Base-by-base conservation (phyloP, 768 basidiomycete species). In the Inosperma sp. region DNA sequence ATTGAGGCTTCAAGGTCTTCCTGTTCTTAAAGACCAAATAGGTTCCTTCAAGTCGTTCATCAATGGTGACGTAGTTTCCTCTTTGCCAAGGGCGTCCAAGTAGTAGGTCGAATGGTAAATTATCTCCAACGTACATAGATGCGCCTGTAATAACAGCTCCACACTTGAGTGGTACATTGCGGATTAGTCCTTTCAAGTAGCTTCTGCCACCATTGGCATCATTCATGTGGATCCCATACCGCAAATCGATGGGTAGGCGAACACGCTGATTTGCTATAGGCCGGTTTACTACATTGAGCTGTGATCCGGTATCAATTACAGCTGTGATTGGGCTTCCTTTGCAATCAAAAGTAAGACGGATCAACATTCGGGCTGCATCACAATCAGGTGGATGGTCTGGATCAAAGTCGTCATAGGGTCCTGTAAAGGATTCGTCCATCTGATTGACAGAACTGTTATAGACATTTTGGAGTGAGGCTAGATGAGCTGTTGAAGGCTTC, bases 151-250 rank as follows among this genome's bases (percentile, higher is more conserved):
- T 17, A 1, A 65, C 51, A 3, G 31, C 49, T 46, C 67, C 65
- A 29, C 61, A 60, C 5, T 17, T 25, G 2, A 69, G 39, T 7
- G 53, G 52, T 3, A 65, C 61, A 16, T 55, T 51, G 2, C 48
- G n/a, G 6, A 63, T 54, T 29, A 59, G 47, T n/a, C 65, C 65
- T 40, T 43, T 41, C 7, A 64, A 43, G 2, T 50, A 25, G 0
- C 59, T 58, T 39, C 55, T 47, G 2, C 60, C 62, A 3, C 66
- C 65, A 53, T 66, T 70, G 0, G 63, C 66, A 44, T 70, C 67
- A 27, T 48, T 51, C 56, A 67, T 61, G 0, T 13, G 42, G 2
- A 51, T 58, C 0, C n/a, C 10, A 8, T 48, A 10, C 2, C 19
- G 34, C 12, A 57, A 48, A 12, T 65, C 59, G 2, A 65, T 51